phyloP scores from a whole-genome alignment of 2,329 filamentous ascomycete species.

The Venturia pyrina region DNA sequence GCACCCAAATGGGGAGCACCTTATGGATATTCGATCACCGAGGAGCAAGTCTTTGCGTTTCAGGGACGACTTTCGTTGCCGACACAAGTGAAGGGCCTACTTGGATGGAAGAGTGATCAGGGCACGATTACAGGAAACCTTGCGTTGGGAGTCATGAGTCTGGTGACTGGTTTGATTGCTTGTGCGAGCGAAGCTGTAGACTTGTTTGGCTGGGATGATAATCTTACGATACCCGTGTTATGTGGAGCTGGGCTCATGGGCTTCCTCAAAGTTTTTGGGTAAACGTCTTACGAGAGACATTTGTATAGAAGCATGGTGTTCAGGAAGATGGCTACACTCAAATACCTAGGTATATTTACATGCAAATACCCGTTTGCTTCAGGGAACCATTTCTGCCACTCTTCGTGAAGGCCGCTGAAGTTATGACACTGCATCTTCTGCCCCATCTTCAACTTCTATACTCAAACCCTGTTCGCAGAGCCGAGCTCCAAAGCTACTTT shows the following conservation, averaged over 20 bases:
- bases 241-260: conserved; percentile 84
- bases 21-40: conserved; percentile 24
- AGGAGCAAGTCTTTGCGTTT: conserved; percentile 65
- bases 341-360: neutral
- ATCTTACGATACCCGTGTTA: conserved; percentile 88
- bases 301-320: conserved; percentile 3
- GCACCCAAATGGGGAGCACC: conserved; percentile 43
- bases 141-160: conserved; percentile 70
- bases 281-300: neutral
- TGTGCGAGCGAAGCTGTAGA: conserved; percentile 85
- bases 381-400: neutral
- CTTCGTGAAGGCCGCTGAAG: neutral
- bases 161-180: conserved; percentile 82
- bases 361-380: neutral
- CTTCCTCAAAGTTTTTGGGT: conserved; percentile 77
- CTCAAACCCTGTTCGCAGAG: neutral
- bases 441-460: neutral
- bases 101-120: conserved; percentile 52
- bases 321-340: neutral
- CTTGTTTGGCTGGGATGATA: conserved; percentile 91
- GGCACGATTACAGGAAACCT: conserved; percentile 57
- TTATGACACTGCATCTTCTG: no score
- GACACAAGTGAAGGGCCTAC: conserved; percentile 40
- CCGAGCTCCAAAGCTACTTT: neutral
- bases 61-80: conserved; percentile 67